Base-by-base conservation (phyloP, 768 basidiomycete genomes). In the Lanmaoa pseudosensibilis region DNA sequence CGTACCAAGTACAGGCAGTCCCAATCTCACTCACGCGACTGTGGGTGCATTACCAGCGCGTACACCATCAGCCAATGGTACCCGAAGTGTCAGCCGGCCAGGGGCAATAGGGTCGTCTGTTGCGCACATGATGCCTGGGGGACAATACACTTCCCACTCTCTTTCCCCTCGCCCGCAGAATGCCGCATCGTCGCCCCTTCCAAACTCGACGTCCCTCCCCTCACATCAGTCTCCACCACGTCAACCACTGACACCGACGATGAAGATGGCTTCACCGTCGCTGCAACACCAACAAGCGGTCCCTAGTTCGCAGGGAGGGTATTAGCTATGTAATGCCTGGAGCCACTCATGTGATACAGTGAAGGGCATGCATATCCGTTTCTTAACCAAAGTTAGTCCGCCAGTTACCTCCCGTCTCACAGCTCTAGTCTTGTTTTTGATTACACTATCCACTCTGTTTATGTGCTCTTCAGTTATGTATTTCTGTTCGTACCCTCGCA, bases 31-130 rank as follows among this genome's bases (percentile, higher is more conserved):
- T 16, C 75, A 79, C 55, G 62, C 74, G n/a, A 64, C 71, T 11
- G 75, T 73, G 37, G 70, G 66, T 50, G 55, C 55, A 18, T 73
- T 77, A 3, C 78, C 78, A 23, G 62, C 63, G 18, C 78, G 84
- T 23, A 78, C 79, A 12, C 80, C 84, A 3, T 86, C 85, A 0
- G 78, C 81, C 19, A 84, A 83, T 62, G 84, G 85, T 6, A 77
- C 76, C n/a, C 80, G 82, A 43, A 74, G 75, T 23, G 73, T 71
- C 13, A 69, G 71, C 65, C 73, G 80, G 46, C 39, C 62, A 3
- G 68, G 62, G 25, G 50, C 27, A 30, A 65, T 68, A 32, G 57
- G 55, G 18, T 27, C 61, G 27, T 48, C 64, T 36, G 61, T 65
- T 10, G 65, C 67, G 6, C 69, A 74, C 23, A 63, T 75, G 56